These are phyloP conservation scores for Cyclanthera cordifolia DNA, from an alignment of 306 rosid genomes.

Conservation along the genomic window DNA sequence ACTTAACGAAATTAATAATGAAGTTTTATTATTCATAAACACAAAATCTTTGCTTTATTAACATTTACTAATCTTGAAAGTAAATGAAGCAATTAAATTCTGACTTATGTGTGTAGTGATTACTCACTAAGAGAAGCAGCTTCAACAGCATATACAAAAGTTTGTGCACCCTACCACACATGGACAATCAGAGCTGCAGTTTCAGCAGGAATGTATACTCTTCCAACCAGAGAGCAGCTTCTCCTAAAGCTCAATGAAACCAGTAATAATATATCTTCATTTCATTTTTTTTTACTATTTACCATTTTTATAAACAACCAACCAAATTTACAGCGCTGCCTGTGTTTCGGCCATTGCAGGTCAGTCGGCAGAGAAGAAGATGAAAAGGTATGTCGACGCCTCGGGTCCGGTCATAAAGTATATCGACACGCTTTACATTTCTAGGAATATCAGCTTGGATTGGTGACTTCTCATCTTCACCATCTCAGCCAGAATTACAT, in stretches of 20 bases:
- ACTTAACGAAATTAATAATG: too few species aligned
- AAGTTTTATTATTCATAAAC: too few species aligned
- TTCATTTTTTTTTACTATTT: too few species aligned
- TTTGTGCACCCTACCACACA: conserved; percentile 80
- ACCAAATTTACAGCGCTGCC: neutral
- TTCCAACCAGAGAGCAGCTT: conserved; percentile 82
- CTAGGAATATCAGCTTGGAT: conserved; percentile 59
- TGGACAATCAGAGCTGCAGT: conserved; percentile 93
- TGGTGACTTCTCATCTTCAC: conserved; percentile 43
- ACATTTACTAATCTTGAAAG: too few species aligned
- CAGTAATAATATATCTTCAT: conserved; percentile 29
- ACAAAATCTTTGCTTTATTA: too few species aligned
- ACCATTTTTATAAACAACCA: neutral
- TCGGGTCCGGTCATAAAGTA: conserved; percentile 53
- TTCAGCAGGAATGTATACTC: conserved; percentile 86
- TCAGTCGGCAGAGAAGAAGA: conserved; percentile 67
- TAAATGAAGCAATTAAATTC: neutral
- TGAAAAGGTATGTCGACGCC: conserved; percentile 66
- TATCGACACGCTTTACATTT: conserved; percentile 62
- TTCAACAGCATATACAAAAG: conserved; percentile 65
- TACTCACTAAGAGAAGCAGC: conserved; percentile 56
- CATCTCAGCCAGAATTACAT: neutral
- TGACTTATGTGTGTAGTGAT: conserved; percentile 32
- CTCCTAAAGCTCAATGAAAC: conserved; percentile 63
- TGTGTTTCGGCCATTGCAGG: conserved; percentile 43